phyloP scores from a whole-genome alignment of 306 rosid genomes.

The Vigna angularis region DNA sequence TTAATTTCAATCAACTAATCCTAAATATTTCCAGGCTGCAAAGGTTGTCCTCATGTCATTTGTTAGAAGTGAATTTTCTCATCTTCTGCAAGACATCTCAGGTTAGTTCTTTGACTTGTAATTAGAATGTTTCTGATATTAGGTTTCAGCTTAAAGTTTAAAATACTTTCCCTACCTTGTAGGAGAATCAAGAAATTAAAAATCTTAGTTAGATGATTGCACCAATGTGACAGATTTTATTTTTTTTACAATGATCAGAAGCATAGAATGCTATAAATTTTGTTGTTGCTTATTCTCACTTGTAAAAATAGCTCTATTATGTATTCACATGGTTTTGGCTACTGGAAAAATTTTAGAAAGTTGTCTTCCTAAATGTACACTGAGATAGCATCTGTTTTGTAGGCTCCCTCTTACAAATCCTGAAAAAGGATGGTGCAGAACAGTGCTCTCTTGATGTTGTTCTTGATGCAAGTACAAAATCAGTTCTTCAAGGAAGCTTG shows the following conservation, averaged over 20 bases:
- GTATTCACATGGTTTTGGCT: conserved; percentile 29
- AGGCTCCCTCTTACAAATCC: conserved; percentile 80
- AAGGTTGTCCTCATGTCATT: conserved; percentile 55
- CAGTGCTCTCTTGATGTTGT: conserved; percentile 70
- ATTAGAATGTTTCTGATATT: conserved; percentile 40
- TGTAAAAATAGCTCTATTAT: conserved; percentile 23
- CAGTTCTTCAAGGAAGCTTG: conserved; percentile 84
- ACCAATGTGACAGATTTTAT: conserved; percentile 18
- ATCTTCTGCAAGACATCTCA: conserved; percentile 70
- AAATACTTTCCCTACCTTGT: conserved; percentile 15
- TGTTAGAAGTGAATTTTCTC: conserved; percentile 65
- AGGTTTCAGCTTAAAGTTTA: conserved; percentile 36
- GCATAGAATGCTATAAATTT: conserved; percentile 36
- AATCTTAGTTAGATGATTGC: not conserved
- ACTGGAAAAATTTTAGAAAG: conserved; percentile 24
- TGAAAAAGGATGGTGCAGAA: conserved; percentile 63
- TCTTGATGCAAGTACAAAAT: conserved; percentile 77
- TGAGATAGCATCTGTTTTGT: conserved; percentile 49
- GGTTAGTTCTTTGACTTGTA: conserved; percentile 54
- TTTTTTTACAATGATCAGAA: conserved; percentile 3
- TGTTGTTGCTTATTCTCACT: conserved; percentile 14
- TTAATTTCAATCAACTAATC: conserved; percentile 37
- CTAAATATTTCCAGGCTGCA: conserved; percentile 64
- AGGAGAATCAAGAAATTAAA: conserved; percentile 32
- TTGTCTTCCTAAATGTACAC: conserved; percentile 18